A percentile compares a stretch with the other conserved stretches of the same genome.
phyloP scores from a whole-genome alignment of 352 stramenopile genomes.

The Phytophthora pluvialis region DNA sequence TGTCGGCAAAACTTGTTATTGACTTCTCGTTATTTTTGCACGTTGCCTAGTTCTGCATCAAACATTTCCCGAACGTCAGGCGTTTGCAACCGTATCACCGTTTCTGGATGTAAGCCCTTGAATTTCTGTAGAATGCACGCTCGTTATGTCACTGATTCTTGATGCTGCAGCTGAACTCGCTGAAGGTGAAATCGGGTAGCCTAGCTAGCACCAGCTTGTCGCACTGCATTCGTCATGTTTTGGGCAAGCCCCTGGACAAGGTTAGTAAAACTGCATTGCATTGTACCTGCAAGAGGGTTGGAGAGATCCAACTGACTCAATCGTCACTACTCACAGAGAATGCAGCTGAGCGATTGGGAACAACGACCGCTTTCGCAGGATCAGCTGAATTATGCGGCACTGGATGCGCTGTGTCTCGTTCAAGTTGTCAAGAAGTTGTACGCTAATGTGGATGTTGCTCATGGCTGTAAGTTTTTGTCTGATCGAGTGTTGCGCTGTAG shows the following conservation, averaged over 20 bases:
- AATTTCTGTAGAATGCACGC: not conserved
- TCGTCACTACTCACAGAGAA: conserved; percentile 25
- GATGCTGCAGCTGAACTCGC: conserved; percentile 35
- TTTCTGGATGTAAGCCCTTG: conserved; percentile 55
- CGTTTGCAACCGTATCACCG: conserved; percentile 40
- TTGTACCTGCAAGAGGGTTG: conserved; percentile 1
- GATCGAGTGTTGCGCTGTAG: conserved; percentile 4
- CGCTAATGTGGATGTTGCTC: not conserved
- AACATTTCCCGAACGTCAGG: conserved; percentile 64
- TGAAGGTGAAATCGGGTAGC: conserved; percentile 30
- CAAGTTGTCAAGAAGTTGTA: conserved; percentile 31
- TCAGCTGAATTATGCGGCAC: conserved; percentile 37
- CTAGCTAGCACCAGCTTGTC: conserved; percentile 52
- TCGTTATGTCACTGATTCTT: conserved; percentile 8
- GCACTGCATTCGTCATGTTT: conserved; percentile 37
- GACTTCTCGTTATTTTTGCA: no score
- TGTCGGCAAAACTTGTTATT: no score
- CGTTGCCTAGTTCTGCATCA: conserved; percentile 67
- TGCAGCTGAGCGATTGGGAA: conserved; percentile 45
- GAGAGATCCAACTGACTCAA: not conserved
- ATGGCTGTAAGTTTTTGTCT: not conserved
- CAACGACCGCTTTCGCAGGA: conserved; percentile 30
- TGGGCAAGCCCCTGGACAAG: conserved; percentile 73
- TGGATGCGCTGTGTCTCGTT: conserved; percentile 40
- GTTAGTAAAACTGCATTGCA: conserved; percentile 23